Evolutionary conservation across 306 rosid species (phyloP), one percentile per base, ranked within the genome.

Genomic region (Lablab purpureus): DNA sequence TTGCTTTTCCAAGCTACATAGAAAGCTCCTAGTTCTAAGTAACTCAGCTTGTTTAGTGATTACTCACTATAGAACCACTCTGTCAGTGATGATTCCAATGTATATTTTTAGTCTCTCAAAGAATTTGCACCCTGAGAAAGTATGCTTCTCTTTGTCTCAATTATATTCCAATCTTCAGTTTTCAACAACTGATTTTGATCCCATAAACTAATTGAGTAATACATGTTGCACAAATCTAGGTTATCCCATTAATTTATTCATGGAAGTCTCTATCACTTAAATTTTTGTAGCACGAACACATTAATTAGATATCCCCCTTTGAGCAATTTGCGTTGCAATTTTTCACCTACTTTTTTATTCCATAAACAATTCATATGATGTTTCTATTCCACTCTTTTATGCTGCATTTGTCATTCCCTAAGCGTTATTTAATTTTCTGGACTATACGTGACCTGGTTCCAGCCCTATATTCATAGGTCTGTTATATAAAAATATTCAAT

Each of bases 381-480:
- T 83, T 90, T 92, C 97, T 78, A 90, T 90, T 86, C 91, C 89
- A 62, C 74, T 85, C 79, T 87, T 85, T 87, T 74, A 87, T 90
- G 89, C 87, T 55, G 75, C 56, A 82, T 82, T 76, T 78, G 81
- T 81, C 71, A 63, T 65, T 32, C 84, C 76, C 64, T 18, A 17
- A 46, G 55, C 67, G 51, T 45, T 76, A 36, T 74, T 80, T 55
- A 74, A 70, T 69, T 25, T 59, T 45, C 34, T 54, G 67, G 56
- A 56, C 70, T 80, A 70, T 73, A 65, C 74, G 70, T 86, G 78
- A 77, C 78, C 85, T 78, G 66, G 67, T 54, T 87, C 73, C 50
- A 46, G 40, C 73, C 84, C 80, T 40, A 52, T 45, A 22, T 49
- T 13, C 19, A 36, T 66, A 67, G 77, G 73, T 49, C n/a, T 40